Base-by-base conservation (phyloP, 208 protist species). In the Lotmaria passim region DNA sequence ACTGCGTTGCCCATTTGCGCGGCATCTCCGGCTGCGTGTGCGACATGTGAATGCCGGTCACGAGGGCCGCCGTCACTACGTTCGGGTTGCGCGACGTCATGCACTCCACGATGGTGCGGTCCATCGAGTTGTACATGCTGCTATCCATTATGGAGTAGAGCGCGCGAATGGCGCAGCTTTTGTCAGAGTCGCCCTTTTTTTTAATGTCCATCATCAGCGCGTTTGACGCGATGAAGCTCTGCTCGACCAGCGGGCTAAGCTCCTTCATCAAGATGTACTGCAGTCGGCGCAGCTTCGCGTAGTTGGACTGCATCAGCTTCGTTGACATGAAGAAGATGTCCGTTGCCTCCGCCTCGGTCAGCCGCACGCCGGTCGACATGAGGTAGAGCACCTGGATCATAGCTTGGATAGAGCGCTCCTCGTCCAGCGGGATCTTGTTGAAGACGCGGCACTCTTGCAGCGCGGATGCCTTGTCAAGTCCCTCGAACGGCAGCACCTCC, bases 231-330 rank as follows among this genome's bases (percentile, higher is more conserved):
- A 99, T 99, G 70, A 99, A 98, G 58, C 97, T 92, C 75, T 99
- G 94, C 57, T 99, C 94, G 19, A 97, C 91, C 3, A 85, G 61
- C 3, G 90, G 87, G 51, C 87, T 86, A 12, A 99, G 91, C 71
- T 99, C 98, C 79, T 99, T 99, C 77, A 99, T 91, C 31, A 99
- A 75, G 3, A 99, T 81, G 80, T 99, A 99, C 57, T 99, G 87
- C 74, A 99, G 75, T 14, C 98, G 94, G 19, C 98, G 90, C 36
- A 99, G 91, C 63, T 96, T 93, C 15, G 92, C 71, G 79, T 99
- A 85, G 28, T 85, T 87, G 6, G 96, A 98, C 78, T 99, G 97
- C 67, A 99, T 97, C 26, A 99, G 87, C 82, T 99, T 99, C 12
- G 98, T 99, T 0, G 97, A 94, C 69, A 93, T 94, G 78, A 99